Evolutionary conservation across 1,284 basidiomycete genomes (phyloP), one percentile per base, ranked within the genome.

Genomic region (Irpex lacteus): DNA sequence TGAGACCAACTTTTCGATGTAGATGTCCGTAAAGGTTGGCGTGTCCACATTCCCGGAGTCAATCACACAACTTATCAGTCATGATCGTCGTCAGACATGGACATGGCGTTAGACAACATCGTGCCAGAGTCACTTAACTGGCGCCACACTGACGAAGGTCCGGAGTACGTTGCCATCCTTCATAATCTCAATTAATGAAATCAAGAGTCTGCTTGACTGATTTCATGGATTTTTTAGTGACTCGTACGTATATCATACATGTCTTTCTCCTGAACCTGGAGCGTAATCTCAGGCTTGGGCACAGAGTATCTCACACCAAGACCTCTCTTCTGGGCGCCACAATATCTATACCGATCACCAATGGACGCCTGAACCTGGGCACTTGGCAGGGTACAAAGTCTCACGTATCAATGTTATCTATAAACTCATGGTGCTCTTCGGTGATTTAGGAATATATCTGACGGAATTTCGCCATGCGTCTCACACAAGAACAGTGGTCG

Each of bases 91-190:
- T 19, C 56, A 92, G 90, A 92, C 70, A 92, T 93, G 91, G 85
- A 90, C 69, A 93, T 91, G 88, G 90, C 91, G 40, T 79, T 98
- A 15, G 96, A 98, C 77, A 84, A 79, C 36, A 88, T 96, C 64
- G 94, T 98, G 1, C 96, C 96, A 0, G 95, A 98, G 74, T 83
- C 75, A 21, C 79, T 97, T n/a, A 80, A 87, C 18, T 98, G 95
- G 95, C 79, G 82, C 59, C 96, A 98, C 76, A 94, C 89, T 2
- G 94, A 95, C 73, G 95, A 97, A 79, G 95, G 94, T 34, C 91
- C 89, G 44, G 94, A 96, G 94, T 95, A 73, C 76, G 87, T 60
- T 18, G 9, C 15, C 38, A 34, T 34, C 4, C 44, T 26, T 26
- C 26, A 26, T 26, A 26, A 26, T 26, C 26, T 26, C 4, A 26